phyloP scores from a whole-genome alignment of 108 stramenopile genomes.

The Nitzschia palea region DNA sequence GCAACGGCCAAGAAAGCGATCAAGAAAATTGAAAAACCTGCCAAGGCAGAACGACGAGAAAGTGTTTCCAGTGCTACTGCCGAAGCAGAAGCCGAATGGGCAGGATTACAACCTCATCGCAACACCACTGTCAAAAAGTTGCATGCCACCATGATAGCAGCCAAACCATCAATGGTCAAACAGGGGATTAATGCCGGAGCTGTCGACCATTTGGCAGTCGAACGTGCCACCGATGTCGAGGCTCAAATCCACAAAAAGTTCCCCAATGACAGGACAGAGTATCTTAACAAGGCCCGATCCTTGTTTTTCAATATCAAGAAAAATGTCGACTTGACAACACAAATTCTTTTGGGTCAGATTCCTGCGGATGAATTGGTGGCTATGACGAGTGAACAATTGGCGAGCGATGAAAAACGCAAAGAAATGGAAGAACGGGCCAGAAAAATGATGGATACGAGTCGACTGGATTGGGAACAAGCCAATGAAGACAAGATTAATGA shows the following conservation, averaged over 20 bases:
- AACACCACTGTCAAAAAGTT: slow-evolving; percentile 76
- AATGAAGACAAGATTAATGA: slow-evolving; percentile 92
- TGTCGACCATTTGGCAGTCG: slow-evolving; percentile 53
- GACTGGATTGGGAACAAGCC: slow-evolving; percentile 86
- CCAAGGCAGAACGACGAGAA: slow-evolving; percentile 21
- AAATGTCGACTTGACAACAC: slow-evolving; percentile 57
- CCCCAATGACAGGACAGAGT: slow-evolving; percentile 47
- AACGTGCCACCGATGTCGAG: slow-evolving; percentile 74
- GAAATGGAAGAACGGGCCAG: slow-evolving; percentile 54
- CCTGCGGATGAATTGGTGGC: slow-evolving; percentile 51
- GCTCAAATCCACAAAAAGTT: slow-evolving; percentile 52
- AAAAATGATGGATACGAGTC: slow-evolving; percentile 68
- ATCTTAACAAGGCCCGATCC: slow-evolving; percentile 72
- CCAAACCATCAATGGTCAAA: slow-evolving; percentile 52
- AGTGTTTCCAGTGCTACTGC: slow-evolving; percentile 12
- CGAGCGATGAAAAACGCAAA: slow-evolving; percentile 65
- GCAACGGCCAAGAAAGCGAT: slow-evolving; percentile 21
- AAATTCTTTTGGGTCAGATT: slow-evolving; percentile 67
- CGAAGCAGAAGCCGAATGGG: slow-evolving; percentile 57
- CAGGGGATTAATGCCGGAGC: slow-evolving; percentile 72
- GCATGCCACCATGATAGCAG: slow-evolving; percentile 47
- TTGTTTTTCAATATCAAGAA: slow-evolving; percentile 88
- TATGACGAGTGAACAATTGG: slow-evolving; percentile 74
- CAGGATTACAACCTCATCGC: slow-evolving; percentile 56
- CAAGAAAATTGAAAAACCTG: slow-evolving; percentile 12